Percentiles rank a stretch among this genome's conserved stretches.
phyloP scores from a whole-genome alignment of 768 basidiomycete genomes.

The Hydnomerulius pinastri region DNA sequence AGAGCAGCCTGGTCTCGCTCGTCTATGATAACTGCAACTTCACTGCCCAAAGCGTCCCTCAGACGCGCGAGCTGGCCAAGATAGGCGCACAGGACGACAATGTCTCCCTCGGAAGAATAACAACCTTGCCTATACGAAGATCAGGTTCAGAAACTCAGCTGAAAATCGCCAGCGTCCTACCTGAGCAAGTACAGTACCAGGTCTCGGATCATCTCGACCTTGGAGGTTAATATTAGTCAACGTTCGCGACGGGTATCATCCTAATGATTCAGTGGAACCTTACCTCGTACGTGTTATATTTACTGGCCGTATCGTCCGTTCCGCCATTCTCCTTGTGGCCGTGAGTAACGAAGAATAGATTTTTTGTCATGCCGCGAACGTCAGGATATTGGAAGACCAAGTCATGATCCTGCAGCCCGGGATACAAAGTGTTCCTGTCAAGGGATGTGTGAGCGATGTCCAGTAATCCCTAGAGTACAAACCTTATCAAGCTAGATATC shows the following conservation, averaged over 20 bases:
- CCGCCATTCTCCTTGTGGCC: slow-evolving; percentile 59
- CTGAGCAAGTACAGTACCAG: slow-evolving; percentile 53
- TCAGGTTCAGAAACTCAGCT: neutral
- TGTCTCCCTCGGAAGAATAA: slow-evolving; percentile 48
- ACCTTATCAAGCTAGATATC: slow-evolving; percentile 55
- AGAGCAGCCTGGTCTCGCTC: slow-evolving; percentile 68
- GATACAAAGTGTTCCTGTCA: slow-evolving; percentile 59
- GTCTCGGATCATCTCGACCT: slow-evolving; percentile 52
- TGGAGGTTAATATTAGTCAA: slow-evolving; percentile 1
- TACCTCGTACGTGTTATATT: slow-evolving; percentile 73
- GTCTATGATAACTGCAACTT: slow-evolving; percentile 66
- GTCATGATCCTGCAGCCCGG: slow-evolving; percentile 56
- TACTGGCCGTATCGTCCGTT: slow-evolving; percentile 62
- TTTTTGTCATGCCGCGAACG: slow-evolving; percentile 62
- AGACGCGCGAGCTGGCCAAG: slow-evolving; percentile 51
- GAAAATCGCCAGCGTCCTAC: slow-evolving; percentile 13
- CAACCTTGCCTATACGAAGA: slow-evolving; percentile 42
- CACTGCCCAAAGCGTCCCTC: slow-evolving; percentile 40
- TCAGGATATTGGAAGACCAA: slow-evolving; percentile 50
- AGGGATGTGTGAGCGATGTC: neutral
- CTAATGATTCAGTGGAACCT: slow-evolving; percentile 33
- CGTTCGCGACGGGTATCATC: neutral
- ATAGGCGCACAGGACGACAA: slow-evolving; percentile 57
- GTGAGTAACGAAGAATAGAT: slow-evolving; percentile 72
- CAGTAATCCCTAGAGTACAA: neutral